Evolutionary conservation across 2,329 filamentous ascomycete species (phyloP).

Genomic region (Phaeosphaeria sp.): DNA sequence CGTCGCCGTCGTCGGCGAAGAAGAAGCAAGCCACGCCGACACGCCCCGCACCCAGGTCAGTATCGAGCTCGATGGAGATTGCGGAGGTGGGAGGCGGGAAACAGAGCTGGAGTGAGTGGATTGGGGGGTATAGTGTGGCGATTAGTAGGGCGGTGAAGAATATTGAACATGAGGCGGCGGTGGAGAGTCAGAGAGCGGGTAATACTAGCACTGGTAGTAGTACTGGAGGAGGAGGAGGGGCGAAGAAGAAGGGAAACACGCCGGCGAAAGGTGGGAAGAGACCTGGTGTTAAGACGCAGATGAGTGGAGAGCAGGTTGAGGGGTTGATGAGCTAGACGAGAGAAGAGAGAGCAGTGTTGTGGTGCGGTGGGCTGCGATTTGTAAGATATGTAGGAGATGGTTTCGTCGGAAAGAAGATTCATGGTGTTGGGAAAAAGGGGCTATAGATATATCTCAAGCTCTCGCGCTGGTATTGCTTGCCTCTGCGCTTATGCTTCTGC

Average conservation of each 20-base stretch:
- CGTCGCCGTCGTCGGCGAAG: slow-evolving; percentile 6
- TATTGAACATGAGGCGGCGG: slow-evolving; percentile 45
- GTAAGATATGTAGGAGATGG: not conserved
- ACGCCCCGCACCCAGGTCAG: slow-evolving; percentile 9
- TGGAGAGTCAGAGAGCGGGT: slow-evolving; percentile 33
- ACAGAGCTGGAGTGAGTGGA: slow-evolving; percentile 47
- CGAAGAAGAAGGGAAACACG: slow-evolving; percentile 10
- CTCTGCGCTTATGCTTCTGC: too few species aligned
- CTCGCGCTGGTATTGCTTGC: too few species aligned
- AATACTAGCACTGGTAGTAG: slow-evolving; percentile 5
- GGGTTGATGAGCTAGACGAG: slow-evolving; percentile 31
- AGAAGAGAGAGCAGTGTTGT: not conserved
- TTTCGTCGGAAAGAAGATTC: too few species aligned
- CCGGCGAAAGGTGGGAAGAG: slow-evolving; percentile 13
- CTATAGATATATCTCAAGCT: too few species aligned
- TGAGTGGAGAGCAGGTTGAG: slow-evolving; percentile 35
- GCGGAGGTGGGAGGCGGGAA: slow-evolving; percentile 21
- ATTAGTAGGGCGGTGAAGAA: slow-evolving; percentile 45
- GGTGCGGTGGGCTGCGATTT: not conserved
- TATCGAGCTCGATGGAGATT: slow-evolving; percentile 23
- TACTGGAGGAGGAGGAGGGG: slow-evolving; percentile 9
- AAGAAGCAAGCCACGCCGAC: not conserved
- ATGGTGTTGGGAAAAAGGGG: too few species aligned
- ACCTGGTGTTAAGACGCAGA: slow-evolving; percentile 18
- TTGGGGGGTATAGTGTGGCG: slow-evolving; percentile 47